Conservation (phyloP, 2,329 filamentous ascomycete genomes). For the Dryadomyces quercivorus region DNA sequence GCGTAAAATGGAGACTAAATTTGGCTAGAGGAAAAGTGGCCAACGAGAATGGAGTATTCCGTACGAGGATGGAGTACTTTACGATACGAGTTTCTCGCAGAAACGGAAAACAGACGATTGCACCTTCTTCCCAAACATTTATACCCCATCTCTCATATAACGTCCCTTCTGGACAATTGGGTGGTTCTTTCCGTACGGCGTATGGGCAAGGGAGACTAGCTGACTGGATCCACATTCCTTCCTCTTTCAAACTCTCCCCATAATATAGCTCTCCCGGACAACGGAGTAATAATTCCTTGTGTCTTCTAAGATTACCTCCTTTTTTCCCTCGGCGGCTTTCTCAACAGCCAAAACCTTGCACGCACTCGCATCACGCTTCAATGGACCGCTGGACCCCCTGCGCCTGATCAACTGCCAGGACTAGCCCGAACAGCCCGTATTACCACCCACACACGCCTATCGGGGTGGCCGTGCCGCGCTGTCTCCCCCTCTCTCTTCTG, state of each 20-base stretch:
- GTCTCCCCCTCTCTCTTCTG: neutral
- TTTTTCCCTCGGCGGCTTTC: neutral
- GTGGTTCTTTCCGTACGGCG: neutral
- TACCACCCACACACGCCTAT: neutral
- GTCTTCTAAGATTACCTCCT: neutral
- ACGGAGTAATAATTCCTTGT: neutral
- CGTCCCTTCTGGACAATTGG: neutral
- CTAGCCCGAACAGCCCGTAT: neutral
- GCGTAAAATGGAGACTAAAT: too few species aligned
- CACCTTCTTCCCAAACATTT: too few species aligned
- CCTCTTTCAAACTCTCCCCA: neutral
- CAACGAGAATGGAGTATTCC: too few species aligned
- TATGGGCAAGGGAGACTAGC: neutral
- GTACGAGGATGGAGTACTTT: too few species aligned
- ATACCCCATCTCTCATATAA: too few species aligned
- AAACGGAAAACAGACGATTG: too few species aligned
- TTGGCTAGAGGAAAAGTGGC: too few species aligned
- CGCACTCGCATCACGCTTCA: neutral
- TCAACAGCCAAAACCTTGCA: neutral
- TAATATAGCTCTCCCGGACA: conserved; percentile 1
- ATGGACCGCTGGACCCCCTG: neutral
- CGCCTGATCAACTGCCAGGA: neutral
- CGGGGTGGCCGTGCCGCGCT: neutral
- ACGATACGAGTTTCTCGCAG: too few species aligned
- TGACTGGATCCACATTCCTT: neutral